These are phyloP conservation scores for Choanephora cucurbitarum DNA, from an alignment of 371 early-diverging fungal genomes.

Conservation along the genomic window DNA sequence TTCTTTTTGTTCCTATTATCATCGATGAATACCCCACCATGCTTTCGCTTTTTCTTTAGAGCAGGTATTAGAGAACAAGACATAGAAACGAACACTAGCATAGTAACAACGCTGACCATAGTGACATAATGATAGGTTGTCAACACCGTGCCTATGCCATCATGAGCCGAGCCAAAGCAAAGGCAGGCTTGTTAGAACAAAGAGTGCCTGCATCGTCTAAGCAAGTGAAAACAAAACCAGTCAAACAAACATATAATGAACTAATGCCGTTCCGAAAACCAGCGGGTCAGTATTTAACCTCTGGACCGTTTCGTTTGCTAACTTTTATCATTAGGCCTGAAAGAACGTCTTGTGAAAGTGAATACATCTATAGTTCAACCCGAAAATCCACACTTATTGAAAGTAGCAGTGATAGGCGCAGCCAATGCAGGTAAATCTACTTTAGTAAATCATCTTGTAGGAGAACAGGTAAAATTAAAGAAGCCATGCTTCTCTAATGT, in stretches of 20 bases:
- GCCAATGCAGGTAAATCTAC: constrained; percentile 86
- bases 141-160: constrained; percentile 28
- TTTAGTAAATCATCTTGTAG: constrained; percentile 67
- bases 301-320: no score
- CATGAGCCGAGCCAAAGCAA: constrained; percentile 29
- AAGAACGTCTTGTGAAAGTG: constrained; percentile 42
- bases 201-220: not conserved
- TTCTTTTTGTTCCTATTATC: no score
- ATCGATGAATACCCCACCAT: no score
- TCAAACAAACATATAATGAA: no score
- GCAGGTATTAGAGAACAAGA: no score
- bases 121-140: no score
- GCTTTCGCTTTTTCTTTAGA: no score
- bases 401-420: constrained; percentile 72
- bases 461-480: constrained; percentile 24
- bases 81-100: no score
- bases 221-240: constrained; percentile 2
- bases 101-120: no score
- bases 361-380: constrained; percentile 58
- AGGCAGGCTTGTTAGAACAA: constrained; percentile 24
- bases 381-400: constrained; percentile 57
- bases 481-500: no score
- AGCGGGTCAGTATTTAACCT: constrained; percentile 24
- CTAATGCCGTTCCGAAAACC: constrained; percentile 25
- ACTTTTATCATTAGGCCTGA: constrained; percentile 28